phyloP scores from a whole-genome alignment of 495 filamentous ascomycete species.

The Durotheca rogersii region DNA sequence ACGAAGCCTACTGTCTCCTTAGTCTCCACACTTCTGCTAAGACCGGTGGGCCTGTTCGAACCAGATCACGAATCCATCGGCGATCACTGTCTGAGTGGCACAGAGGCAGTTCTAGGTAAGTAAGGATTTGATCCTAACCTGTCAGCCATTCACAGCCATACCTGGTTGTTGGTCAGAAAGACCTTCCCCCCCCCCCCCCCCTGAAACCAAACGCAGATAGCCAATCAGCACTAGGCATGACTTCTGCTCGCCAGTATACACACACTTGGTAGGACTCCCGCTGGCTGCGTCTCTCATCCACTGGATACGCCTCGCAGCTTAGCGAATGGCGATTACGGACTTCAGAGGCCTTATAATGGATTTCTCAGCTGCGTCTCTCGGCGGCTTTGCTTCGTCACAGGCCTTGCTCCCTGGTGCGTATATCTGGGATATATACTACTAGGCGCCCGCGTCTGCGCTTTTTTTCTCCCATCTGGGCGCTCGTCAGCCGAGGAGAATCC shows the following conservation, averaged over 20 bases:
- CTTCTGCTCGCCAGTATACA: constrained; percentile 2
- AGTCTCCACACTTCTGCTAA: constrained; percentile 1
- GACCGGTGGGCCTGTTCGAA: not conserved
- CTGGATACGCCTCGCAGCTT: constrained; percentile 8
- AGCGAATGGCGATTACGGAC: constrained; percentile 18
- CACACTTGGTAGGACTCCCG: constrained; percentile 13
- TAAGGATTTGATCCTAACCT: constrained; percentile 20
- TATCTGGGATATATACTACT: constrained; percentile 14
- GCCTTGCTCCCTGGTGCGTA: not conserved
- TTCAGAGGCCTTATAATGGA: constrained; percentile 4
- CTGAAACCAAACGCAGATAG: constrained; percentile 20
- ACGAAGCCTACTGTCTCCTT: not conserved
- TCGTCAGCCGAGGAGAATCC: constrained; percentile 1
- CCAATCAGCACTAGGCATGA: constrained; percentile 13
- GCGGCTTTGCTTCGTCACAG: constrained; percentile 7
- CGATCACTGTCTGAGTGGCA: constrained; percentile 15
- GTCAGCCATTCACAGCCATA: constrained; percentile 10
- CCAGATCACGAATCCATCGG: constrained; percentile 12
- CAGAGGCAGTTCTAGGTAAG: constrained; percentile 8
- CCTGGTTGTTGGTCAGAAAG: constrained; percentile 19
- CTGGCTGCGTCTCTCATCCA: constrained; percentile 14
- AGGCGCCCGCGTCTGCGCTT: constrained; percentile 4
- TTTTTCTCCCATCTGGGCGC: constrained; percentile 1
- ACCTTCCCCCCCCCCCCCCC: too few species aligned
- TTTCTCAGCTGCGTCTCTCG: constrained; percentile 8